Base-by-base conservation (phyloP, 2,329 filamentous ascomycete genomes). In the Pyrenochaeta sp. region DNA sequence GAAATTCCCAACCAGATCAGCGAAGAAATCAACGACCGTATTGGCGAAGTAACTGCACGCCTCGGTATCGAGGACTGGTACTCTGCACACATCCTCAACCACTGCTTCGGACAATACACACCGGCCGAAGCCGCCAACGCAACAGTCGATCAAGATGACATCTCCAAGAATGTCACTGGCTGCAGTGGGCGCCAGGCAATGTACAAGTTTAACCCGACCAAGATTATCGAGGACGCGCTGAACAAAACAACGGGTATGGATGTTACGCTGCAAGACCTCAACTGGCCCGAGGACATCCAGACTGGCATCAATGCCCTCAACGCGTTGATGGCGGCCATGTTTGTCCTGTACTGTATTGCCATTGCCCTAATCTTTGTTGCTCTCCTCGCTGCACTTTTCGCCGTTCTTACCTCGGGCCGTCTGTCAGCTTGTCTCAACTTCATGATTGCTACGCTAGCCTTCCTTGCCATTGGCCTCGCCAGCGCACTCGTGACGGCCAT, bases 401-500 rank as follows among this genome's bases (percentile, higher is more conserved):
- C 78, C 2, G 54, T 85, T 46, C 77, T 85, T 58, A 56, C 74
- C 11, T 68, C 74, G 1, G 81, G 79, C 1, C 68, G 78, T 1
- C 61, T 83, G 17, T 74, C 79, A n/a, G 79, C 81, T 2, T 73
- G 81, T 17, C 60, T 81, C 40, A 85, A 86, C 63, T 75, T 83
- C 42, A 61, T 79, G 6, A 63, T 86, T 7, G 73, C 82, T 15
- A 65, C 78, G 36, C 64, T 85, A n/a, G 80, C 82, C 0, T 84
- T 86, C 56, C 35, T 85, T 6, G 76, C 86, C 11, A 82, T 89
- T 64, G 89, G 89, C 3, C 87, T 88, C 46, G 87, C 89, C 42
- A 93, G 90, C 17, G 91, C 91, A 63, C 88, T 93, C 20, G 85
- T 87, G 21, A 90, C 85, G 0, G 88, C 89, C 15, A 73, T 87